A percentile compares a stretch with the other conserved stretches of the same genome.
phyloP scores from a whole-genome alignment of 768 basidiomycete species.

The Pisolithus marmoratus region DNA sequence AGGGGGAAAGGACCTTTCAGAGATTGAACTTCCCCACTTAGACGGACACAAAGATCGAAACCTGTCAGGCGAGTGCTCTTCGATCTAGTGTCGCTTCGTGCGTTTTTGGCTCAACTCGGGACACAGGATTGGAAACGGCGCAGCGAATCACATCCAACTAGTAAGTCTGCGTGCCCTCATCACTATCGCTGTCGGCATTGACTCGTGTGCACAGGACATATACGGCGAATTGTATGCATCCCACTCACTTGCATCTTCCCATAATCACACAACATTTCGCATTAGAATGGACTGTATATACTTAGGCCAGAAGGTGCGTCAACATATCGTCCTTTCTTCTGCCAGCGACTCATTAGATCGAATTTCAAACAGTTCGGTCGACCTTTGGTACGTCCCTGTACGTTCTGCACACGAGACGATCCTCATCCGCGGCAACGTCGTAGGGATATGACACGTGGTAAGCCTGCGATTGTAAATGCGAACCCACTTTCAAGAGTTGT shows the following conservation, averaged over 20 bases:
- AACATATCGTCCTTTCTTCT: slow-evolving; percentile 1
- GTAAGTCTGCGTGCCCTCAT: slow-evolving; percentile 32
- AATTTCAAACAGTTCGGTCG: slow-evolving; percentile 53
- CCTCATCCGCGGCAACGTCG: slow-evolving; percentile 1
- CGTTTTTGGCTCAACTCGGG: slow-evolving; percentile 1
- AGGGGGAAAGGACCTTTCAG: slow-evolving; percentile 77
- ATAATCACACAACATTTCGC: background rate
- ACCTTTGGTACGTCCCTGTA: slow-evolving; percentile 50
- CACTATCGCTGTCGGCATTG: background rate
- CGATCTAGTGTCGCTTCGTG: background rate
- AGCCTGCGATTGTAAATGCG: slow-evolving; percentile 4
- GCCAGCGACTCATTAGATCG: background rate
- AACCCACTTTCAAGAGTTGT: too few relatives aligned
- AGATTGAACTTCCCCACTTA: slow-evolving; percentile 78
- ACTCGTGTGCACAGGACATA: slow-evolving; percentile 61
- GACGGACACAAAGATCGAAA: slow-evolving; percentile 82
- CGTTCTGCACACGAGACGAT: background rate
- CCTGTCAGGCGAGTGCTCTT: slow-evolving; percentile 54
- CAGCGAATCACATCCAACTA: slow-evolving; percentile 88
- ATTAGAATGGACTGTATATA: slow-evolving; percentile 93
- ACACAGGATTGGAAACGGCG: slow-evolving; percentile 85
- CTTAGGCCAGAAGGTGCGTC: slow-evolving; percentile 79
- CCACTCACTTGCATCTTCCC: background rate
- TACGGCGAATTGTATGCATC: slow-evolving; percentile 79
- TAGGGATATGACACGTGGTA: slow-evolving; percentile 60